Evolutionary conservation across 2,329 filamentous ascomycete genomes (phyloP), one percentile per base, ranked within the genome.

Genomic region (Chaetomium strumarium): DNA sequence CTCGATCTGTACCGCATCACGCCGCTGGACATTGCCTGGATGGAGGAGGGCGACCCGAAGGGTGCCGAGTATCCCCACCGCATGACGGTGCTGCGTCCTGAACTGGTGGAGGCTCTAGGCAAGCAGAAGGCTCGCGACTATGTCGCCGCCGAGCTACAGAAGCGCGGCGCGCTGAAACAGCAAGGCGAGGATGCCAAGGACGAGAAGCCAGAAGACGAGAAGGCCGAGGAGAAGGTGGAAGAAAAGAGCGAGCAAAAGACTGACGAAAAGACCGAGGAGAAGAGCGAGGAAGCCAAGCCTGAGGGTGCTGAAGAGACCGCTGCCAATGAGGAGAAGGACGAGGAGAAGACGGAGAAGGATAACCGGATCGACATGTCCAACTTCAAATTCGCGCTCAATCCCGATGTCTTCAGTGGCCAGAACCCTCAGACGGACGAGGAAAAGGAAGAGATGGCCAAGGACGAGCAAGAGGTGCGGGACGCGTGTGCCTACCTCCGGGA

Each of bases 1-100:
- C 80, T 99, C 46, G 93, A 99, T 64, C 75, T 99, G 49, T 99
- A 99, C 75, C 84, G 93, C 53, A 86, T 97, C 58, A 95, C 93
- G 3, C 93, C 93, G 6, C 74, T 97, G 52, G 93, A 99, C 69
- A 84, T 96, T 51, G 71, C 79, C 19, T 99, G 95, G 91, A 78
- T 96, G 62, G 92, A 99, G 60, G 85, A 92, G 67, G 77, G 82
- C 60, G 76, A 73, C 14, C 68, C 51, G 49, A 74, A 77, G 57
- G 67, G 74, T 50, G 72, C 73, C 48, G 75, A 80, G 53, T 99
- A 99, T 66, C 93, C 93, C 42, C 93, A 99, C 70, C 85, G 90
- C 42, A 99, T 99, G 93, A 90, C 93, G 2, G 90, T 96, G 30
- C 76, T 99, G 52, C 83, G 93, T 60, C 84, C 90, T 13, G 93